A percentile compares a stretch with the other conserved stretches of the same genome.
Evolutionary conservation across 2,329 filamentous ascomycete species (phyloP).

Genomic region (Talaromyces amestolkiae): DNA sequence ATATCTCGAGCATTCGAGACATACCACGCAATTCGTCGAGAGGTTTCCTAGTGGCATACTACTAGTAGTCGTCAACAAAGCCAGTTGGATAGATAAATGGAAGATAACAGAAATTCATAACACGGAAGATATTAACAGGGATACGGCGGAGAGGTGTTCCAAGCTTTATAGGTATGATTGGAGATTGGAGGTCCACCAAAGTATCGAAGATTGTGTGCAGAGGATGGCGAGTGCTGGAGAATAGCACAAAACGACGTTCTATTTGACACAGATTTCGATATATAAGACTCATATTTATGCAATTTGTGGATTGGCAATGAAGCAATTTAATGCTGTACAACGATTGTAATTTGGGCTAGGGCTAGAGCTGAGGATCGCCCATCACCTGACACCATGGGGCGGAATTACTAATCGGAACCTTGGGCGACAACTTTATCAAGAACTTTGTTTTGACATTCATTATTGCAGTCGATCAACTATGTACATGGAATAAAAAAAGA

Average conservation of each 20-base stretch:
- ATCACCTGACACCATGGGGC: slow-evolving; percentile 1
- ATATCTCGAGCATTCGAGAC: slow-evolving; percentile 33
- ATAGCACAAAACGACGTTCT: not conserved
- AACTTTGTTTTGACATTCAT: slow-evolving; percentile 12
- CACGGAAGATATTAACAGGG: not conserved
- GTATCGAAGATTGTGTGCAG: slow-evolving; percentile 1
- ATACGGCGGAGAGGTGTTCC: not conserved
- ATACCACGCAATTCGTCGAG: slow-evolving; percentile 41
- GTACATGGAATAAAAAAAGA: slow-evolving; percentile 12
- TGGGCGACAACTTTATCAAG: not conserved
- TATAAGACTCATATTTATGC: not conserved
- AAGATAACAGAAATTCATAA: not conserved
- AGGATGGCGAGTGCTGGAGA: not conserved
- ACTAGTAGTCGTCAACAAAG: slow-evolving; percentile 32
- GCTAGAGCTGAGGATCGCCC: not conserved
- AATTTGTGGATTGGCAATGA: not conserved
- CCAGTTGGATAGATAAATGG: not conserved
- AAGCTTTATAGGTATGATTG: not conserved
- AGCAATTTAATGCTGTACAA: not conserved
- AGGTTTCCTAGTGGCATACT: slow-evolving; percentile 47
- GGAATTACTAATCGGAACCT: slow-evolving; percentile 6
- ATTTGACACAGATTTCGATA: not conserved
- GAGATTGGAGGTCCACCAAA: not conserved
- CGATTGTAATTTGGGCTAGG: not conserved
- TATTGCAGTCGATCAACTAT: slow-evolving; percentile 3